Base-by-base conservation (phyloP, 352 stramenopile species). In the Globisporangium iwayamae region DNA sequence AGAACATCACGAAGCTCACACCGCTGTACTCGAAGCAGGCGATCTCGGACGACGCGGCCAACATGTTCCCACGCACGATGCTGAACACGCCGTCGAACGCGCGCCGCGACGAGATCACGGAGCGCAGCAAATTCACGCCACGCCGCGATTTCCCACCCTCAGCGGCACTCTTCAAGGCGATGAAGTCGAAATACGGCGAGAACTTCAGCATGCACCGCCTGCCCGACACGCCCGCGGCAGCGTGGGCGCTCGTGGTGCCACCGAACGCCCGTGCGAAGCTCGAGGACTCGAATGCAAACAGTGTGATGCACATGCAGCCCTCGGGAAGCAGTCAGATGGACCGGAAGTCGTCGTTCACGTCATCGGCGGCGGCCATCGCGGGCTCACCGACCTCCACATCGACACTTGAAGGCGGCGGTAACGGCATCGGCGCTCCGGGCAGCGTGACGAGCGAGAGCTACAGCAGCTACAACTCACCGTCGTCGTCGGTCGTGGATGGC, bases 171-270 rank as follows among this genome's bases (percentile, higher is more conserved):
- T 93, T 93, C 63, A 93, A 95, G 68, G 86, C 86, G 3, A 87
- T 95, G 79, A 87, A 86, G 52, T 83, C 75, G 9, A 91, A 90
- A 39, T 95, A 93, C 52, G 86, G 86, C 18, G 83, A 91, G 41
- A 86, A 85, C 34, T 90, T 92, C 28, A 81, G 78, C 8, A 83
- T 92, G 61, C 81, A 91, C 46, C 68, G 79, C 51, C 57, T 95
- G 8, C 86, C 86, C 1, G 81, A 90, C 54, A 93, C 84, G 3
- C 76, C 85, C 0, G 85, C 86, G 18, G 86, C 84, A 0, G 89
- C 79, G 36, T 93, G 86, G 86, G 84, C 84, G 14, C 68, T 95
- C n/a, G 84, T 92, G 45, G 81, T 78, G 18, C 83, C 83, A 16
- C 81, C 83, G 8, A 85, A 60, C 5, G 69, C 79, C 0, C 81